Conservation (phyloP, 2,329 filamentous ascomycete species). For the Pyricularia grisea region DNA sequence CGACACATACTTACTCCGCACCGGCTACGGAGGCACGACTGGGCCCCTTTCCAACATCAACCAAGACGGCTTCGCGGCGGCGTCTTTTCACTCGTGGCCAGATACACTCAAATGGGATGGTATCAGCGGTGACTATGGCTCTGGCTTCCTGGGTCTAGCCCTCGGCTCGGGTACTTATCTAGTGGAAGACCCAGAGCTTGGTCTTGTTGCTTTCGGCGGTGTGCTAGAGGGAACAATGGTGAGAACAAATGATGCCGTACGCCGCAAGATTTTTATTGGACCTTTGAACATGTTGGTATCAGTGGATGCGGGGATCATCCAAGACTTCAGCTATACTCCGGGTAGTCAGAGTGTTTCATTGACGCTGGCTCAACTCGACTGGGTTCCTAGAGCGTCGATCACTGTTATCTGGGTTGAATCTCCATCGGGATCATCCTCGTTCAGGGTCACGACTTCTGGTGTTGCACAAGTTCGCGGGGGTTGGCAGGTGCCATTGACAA, state of each 20-base stretch:
- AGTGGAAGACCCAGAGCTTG: constrained; percentile 30
- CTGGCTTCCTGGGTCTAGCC: constrained; percentile 40
- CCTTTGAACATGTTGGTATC: constrained; percentile 29
- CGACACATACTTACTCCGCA: constrained; percentile 39
- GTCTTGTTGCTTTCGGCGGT: constrained; percentile 41
- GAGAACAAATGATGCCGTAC: constrained; percentile 33
- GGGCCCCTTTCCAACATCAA: constrained; percentile 47
- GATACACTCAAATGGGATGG: constrained; percentile 46
- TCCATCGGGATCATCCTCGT: background rate
- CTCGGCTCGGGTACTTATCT: constrained; percentile 42
- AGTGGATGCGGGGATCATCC: constrained; percentile 33
- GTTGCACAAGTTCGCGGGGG: background rate
- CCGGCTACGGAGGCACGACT: constrained; percentile 43
- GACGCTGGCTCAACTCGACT: background rate
- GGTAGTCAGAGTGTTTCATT: background rate
- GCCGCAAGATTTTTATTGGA: constrained; percentile 37
- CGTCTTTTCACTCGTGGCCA: constrained; percentile 48
- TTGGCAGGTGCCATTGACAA: background rate
- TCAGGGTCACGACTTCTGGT: background rate
- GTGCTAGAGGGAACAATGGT: constrained; percentile 25
- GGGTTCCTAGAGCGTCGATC: background rate
- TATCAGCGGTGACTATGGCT: constrained; percentile 48
- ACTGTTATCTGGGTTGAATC: constrained; percentile 2
- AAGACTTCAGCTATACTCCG: constrained; percentile 20
- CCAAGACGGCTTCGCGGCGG: constrained; percentile 40